These are phyloP conservation scores for Ustilago nuda DNA, from an alignment of 1,284 basidiomycete species.

Conservation along the genomic window DNA sequence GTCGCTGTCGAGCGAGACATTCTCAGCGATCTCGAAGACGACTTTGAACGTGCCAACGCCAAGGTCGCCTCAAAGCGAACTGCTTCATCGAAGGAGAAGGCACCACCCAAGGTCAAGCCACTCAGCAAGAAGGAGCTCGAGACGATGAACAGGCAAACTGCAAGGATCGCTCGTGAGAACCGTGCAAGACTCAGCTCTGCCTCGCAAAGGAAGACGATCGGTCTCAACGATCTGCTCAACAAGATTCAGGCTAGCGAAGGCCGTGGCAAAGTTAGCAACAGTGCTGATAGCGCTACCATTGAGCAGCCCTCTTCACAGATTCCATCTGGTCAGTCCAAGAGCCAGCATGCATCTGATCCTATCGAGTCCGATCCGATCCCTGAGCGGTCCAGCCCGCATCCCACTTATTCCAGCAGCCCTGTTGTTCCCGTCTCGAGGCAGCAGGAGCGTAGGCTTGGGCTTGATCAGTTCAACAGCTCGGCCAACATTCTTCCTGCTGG, in stretches of 20 bases:
- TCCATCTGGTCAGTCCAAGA: constrained; percentile 42
- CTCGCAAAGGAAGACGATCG: constrained; percentile 53
- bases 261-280: constrained; percentile 6
- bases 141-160: constrained; percentile 60
- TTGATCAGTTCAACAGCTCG: constrained; percentile 27
- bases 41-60: constrained; percentile 22
- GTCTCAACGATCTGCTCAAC: constrained; percentile 53
- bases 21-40: constrained; percentile 38
- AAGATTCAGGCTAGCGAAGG: constrained; percentile 46
- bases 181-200: constrained; percentile 30
- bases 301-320: constrained; percentile 40
- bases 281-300: constrained; percentile 9
- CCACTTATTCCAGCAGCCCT: constrained; percentile 34
- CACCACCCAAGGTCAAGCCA: constrained; percentile 43
- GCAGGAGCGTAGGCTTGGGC: constrained; percentile 33
- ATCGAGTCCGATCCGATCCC: constrained; percentile 50
- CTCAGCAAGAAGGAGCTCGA: constrained; percentile 61
- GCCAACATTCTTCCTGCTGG: constrained; percentile 17
- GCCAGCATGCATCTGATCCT: constrained; percentile 45
- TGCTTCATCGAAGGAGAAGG: constrained; percentile 24
- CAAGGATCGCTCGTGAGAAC: constrained; percentile 57
- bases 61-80: constrained; percentile 32
- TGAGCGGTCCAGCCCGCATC: constrained; percentile 36
- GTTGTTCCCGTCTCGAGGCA: constrained; percentile 35
- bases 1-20: constrained; percentile 25